These are phyloP conservation scores for Eleusine coracana DNA, from an alignment of 176 grass and related monocot genomes.

Conservation along the genomic window DNA sequence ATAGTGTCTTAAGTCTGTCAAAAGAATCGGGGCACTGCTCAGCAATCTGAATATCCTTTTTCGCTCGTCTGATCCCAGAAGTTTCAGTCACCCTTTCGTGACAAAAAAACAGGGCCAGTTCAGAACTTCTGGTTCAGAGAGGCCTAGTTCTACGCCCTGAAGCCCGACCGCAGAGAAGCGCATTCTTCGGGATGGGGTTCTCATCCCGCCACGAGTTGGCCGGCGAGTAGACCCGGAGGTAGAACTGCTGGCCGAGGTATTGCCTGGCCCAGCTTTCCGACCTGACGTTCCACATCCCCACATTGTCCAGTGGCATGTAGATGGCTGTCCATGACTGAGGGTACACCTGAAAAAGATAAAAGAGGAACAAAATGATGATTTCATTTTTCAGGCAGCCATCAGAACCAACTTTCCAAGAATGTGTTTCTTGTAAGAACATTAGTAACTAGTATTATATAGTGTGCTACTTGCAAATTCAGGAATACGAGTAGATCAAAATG, in stretches of 20 bases:
- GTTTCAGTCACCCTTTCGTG: conserved; percentile 71
- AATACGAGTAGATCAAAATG: not conserved
- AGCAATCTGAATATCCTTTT: conserved; percentile 32
- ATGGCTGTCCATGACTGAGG: conserved; percentile 84
- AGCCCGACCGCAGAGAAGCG: conserved; percentile 83
- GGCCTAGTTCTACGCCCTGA: conserved; percentile 83
- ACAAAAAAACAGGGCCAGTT: conserved; percentile 32
- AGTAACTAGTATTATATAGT: not conserved
- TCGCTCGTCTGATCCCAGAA: not conserved
- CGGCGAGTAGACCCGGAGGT: conserved; percentile 90
- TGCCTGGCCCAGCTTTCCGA: conserved; percentile 91
- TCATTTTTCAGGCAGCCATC: not conserved
- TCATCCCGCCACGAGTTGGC: conserved; percentile 91
- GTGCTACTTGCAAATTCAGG: not conserved
- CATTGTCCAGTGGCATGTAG: conserved; percentile 96
- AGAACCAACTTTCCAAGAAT: not conserved
- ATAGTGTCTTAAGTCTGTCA: not conserved
- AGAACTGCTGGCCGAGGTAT: conserved; percentile 95
- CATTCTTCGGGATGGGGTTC: conserved; percentile 92
- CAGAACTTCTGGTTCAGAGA: conserved; percentile 51
- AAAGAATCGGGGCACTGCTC: conserved; percentile 24
- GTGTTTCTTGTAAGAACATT: conserved; percentile 1
- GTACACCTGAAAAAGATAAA: conserved; percentile 65
- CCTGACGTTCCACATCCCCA: conserved; percentile 96
- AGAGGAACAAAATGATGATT: not conserved